phyloP scores from a whole-genome alignment of 83 land plant genomes.

The Diphasiastrum complanatum region DNA sequence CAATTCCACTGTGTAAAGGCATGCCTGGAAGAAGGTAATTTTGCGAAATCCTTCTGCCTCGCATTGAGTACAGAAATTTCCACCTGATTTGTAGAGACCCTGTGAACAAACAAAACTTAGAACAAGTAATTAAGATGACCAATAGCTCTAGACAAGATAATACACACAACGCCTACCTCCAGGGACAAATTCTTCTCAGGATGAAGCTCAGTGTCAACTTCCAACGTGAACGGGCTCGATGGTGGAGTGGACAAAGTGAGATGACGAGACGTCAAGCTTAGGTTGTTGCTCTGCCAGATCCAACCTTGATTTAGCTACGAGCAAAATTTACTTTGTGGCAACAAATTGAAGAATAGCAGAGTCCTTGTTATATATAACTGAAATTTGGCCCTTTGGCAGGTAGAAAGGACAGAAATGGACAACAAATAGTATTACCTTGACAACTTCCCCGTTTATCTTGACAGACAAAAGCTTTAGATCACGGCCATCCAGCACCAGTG shows the following conservation, averaged over 20 bases:
- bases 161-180: conserved; percentile 14
- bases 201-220: conserved; percentile 31
- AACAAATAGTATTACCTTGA: conserved; percentile 29
- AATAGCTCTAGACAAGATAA: background rate
- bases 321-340: background rate
- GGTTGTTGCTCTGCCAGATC: conserved; percentile 6
- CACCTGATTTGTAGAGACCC: conserved; percentile 87
- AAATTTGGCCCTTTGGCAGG: too few species aligned
- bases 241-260: conserved; percentile 18
- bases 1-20: conserved; percentile 1
- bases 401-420: background rate
- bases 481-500: conserved; percentile 64
- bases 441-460: conserved; percentile 53
- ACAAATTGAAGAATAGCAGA: too few species aligned
- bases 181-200: conserved; percentile 28
- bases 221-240: conserved; percentile 19
- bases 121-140: background rate
- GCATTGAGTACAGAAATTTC: conserved; percentile 92
- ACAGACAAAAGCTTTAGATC: conserved; percentile 63
- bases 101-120: conserved; percentile 7
- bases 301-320: background rate
- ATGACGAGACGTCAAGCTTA: conserved; percentile 8
- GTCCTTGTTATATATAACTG: too few species aligned
- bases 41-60: conserved; percentile 96
- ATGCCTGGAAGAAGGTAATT: conserved; percentile 88